These are phyloP conservation scores for Calcarisporium arbuscula DNA, from an alignment of 2,329 filamentous ascomycete species.

Conservation along the genomic window DNA sequence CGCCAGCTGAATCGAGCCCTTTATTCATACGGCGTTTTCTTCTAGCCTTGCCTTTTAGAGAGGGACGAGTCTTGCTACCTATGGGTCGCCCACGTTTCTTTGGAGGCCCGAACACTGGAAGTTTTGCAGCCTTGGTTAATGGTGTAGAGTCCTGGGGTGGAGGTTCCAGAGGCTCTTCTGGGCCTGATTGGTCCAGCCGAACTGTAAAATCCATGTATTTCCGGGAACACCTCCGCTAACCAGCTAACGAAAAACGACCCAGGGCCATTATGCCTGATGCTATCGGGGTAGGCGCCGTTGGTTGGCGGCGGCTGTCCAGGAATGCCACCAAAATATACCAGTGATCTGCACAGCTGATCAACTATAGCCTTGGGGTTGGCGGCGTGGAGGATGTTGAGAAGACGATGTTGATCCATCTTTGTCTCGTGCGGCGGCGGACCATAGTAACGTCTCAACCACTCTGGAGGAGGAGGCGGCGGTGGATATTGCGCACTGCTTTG, in stretches of 20 bases:
- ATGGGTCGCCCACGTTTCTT: slow-evolving; percentile 49
- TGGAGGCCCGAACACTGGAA: slow-evolving; percentile 12
- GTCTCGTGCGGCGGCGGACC: slow-evolving; percentile 36
- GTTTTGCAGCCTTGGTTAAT: too few species aligned
- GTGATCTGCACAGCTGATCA: slow-evolving; percentile 55
- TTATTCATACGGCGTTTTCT: too few species aligned
- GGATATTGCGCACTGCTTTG: slow-evolving; percentile 1
- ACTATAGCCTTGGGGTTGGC: slow-evolving; percentile 51
- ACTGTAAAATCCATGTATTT: too few species aligned
- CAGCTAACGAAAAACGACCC: slow-evolving; percentile 55
- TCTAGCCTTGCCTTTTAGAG: slow-evolving; percentile 43
- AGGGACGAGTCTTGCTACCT: slow-evolving; percentile 38
- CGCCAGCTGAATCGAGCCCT: too few species aligned
- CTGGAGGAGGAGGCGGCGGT: slow-evolving; percentile 4
- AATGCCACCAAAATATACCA: slow-evolving; percentile 58
- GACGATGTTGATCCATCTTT: slow-evolving; percentile 53
- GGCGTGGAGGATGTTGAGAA: slow-evolving; percentile 50
- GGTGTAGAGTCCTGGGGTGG: too few species aligned
- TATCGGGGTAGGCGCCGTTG: slow-evolving; percentile 47
- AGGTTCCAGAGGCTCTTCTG: too few species aligned
- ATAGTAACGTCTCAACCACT: background rate
- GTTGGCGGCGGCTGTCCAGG: slow-evolving; percentile 48
- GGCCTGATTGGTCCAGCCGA: background rate
- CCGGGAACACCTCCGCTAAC: slow-evolving; percentile 60
- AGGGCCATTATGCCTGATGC: slow-evolving; percentile 48